Evolutionary conservation across 371 early-diverging fungal genomes (phyloP), one percentile per base, ranked within the genome.

Genomic region (Mortierella sp.): DNA sequence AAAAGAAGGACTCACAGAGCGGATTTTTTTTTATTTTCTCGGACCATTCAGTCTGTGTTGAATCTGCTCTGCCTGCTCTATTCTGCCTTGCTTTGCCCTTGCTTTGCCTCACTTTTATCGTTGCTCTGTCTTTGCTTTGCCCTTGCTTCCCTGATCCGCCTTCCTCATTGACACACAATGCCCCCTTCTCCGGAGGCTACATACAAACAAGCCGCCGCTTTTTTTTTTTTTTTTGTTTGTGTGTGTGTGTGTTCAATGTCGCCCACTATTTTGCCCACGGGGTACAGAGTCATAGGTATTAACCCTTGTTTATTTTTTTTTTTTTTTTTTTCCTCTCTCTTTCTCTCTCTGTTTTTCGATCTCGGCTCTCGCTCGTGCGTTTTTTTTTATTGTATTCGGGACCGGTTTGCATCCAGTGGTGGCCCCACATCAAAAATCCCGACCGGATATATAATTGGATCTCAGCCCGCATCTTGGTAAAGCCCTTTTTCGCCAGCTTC

Each of bases 381-480:
- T 55, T 55, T 55, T 55, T 9, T 23, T 53, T 53, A 1, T 19
- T 4, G 5, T 43, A 11, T 15, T n/a, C n/a, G n/a, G n/a, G n/a
- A n/a, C 63, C 18, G 48, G 52, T 62, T 30, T 37, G 60, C 37
- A 43, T 53, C 37, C 28, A 21, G 16, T 25, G 44, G 37, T 45
- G 61, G 64, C 45, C 3, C 46, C 53, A 45, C 28, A 25, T 37
- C 45, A 43, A 23, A 45, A 29, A 29, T 28, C 18, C 16, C 14
- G 52, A 19, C 63, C 51, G 63, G 63, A 62, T 51, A 62, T 29
- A 60, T 65, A 26, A 19, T 70, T 71, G 62, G 61, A 63, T 61
- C 72, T 68, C 76, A 75, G 76, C 76, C 26, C 71, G 76, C 43
- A 75, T 75, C 76, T 52, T 82, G 82, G 81, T 80, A 72, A n/a